Evolutionary conservation across 768 basidiomycete species (phyloP), one percentile per base, ranked within the genome.

Genomic region (Tulasnella sp.): DNA sequence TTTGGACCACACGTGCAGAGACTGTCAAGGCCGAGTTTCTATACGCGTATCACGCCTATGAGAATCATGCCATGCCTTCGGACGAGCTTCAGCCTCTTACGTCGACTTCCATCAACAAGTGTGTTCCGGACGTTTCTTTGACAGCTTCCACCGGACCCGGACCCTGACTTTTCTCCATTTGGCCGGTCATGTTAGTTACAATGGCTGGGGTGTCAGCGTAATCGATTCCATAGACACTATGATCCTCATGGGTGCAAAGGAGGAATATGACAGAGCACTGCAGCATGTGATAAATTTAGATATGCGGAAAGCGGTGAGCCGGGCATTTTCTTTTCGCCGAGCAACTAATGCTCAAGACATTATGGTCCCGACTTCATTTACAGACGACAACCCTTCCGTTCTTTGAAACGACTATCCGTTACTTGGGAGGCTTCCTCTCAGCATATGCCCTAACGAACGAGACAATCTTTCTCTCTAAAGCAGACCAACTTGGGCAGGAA

Each of bases 401-500:
- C 60, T 68, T 68, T 53, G 68, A 77, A 73, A 76, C 74, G n/a
- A 75, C 74, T 11, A 78, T 78, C 26, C 72, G 77, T n/a, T 71
- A 76, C 48, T 72, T 78, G 2, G 77, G 77, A 17, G 77, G 77
- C 2, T 67, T 78, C 2, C 67, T 78, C 0, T 72, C 75, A 5
- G 74, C 77, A 0, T 73, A 74, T 64, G 71, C 75, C 48, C 69
- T 77, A 9, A 68, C 73, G 2, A 70, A 69, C 3, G 68, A 73
- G 13, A 47, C 62, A 3, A 60, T 74, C 29, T 72, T 71, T 58
- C 68, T 75, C 23, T 61, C 66, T 24, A 68, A 70, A 42, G 71
- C 75, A 0, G 64, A 70, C 27, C 74, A 77, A 61, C 80, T 97
- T 17, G 92, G 80, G 2, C 72, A 76, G n/a, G 76, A 76, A 44